A percentile compares a stretch with the other conserved stretches of the same genome.
phyloP scores from a whole-genome alignment of 2,329 filamentous ascomycete genomes.

The Capronia epimyces region DNA sequence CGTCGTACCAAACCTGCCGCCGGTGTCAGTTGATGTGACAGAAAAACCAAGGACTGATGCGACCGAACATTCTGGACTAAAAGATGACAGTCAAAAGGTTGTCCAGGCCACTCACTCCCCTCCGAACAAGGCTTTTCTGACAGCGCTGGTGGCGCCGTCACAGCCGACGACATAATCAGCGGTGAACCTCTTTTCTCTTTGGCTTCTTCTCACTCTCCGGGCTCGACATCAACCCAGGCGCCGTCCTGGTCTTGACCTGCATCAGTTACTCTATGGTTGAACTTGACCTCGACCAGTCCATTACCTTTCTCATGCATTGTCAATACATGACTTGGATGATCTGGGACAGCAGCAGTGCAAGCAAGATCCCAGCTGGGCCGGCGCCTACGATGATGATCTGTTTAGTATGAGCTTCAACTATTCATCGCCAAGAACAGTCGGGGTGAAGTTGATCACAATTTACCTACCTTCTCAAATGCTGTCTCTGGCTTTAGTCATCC shows the following conservation, averaged over 20 bases:
- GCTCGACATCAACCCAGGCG: slow-evolving; percentile 17
- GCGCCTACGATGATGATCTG: slow-evolving; percentile 31
- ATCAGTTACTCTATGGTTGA: slow-evolving; percentile 29
- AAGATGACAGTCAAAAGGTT: slow-evolving; percentile 18
- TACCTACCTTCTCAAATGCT: slow-evolving; percentile 12
- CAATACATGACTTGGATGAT: slow-evolving; percentile 16
- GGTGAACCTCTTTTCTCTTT: slow-evolving; percentile 27
- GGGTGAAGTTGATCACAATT: no score
- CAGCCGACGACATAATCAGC: slow-evolving; percentile 46
- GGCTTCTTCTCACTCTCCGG: slow-evolving; percentile 4
- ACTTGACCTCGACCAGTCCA: slow-evolving; percentile 35
- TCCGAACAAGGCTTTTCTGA: slow-evolving; percentile 16
- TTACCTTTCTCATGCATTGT: slow-evolving; percentile 13
- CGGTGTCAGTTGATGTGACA: background rate
- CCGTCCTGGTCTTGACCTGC: slow-evolving; percentile 9
- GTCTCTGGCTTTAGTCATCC: slow-evolving; percentile 8
- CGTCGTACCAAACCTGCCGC: slow-evolving; percentile 16
- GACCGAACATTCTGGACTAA: slow-evolving; percentile 13
- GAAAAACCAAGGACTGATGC: background rate
- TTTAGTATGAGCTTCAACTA: background rate
- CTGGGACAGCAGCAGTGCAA: slow-evolving; percentile 30
- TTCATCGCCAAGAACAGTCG: background rate
- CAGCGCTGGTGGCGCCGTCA: background rate
- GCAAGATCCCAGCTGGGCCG: slow-evolving; percentile 33
- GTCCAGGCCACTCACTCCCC: slow-evolving; percentile 12